phyloP scores from a whole-genome alignment of 2,329 filamentous ascomycete species.

The Elsinoe australis region DNA sequence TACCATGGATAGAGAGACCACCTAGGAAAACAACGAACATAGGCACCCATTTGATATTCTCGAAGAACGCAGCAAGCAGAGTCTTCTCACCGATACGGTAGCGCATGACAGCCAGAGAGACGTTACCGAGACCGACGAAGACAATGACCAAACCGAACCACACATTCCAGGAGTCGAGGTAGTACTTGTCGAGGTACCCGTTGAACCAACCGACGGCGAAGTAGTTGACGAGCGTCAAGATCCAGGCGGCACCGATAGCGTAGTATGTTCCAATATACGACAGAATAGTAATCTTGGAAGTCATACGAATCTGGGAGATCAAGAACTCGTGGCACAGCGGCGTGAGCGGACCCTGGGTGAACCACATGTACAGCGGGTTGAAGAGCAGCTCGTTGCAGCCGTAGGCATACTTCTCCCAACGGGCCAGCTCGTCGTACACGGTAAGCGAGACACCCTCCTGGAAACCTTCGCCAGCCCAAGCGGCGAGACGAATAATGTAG shows the following conservation, averaged over 20 bases:
- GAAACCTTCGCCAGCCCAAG: conserved; percentile 62
- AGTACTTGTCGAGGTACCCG: conserved; percentile 58
- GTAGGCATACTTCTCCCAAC: conserved; percentile 68
- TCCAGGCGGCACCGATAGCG: conserved; percentile 59
- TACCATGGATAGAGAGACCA: conserved; percentile 24
- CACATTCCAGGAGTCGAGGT: conserved; percentile 59
- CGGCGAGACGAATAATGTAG: conserved; percentile 60
- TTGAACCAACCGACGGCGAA: conserved; percentile 65
- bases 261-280: conserved; percentile 67
- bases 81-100: conserved; percentile 52
- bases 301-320: conserved; percentile 52
- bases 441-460: conserved; percentile 67
- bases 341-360: conserved; percentile 56
- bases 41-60: conserved; percentile 56
- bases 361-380: conserved; percentile 57
- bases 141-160: conserved; percentile 57
- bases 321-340: conserved; percentile 56
- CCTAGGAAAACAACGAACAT: conserved; percentile 31
- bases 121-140: conserved; percentile 55
- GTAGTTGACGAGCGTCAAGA: conserved; percentile 63
- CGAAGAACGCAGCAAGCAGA: conserved; percentile 44
- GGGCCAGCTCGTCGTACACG: conserved; percentile 62
- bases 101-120: conserved; percentile 54
- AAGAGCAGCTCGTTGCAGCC: conserved; percentile 66
- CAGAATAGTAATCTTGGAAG: conserved; percentile 63